Evolutionary conservation across 352 stramenopile genomes (phyloP), one percentile per base, ranked within the genome.

Genomic region (Globisporangium megalacanthum): DNA sequence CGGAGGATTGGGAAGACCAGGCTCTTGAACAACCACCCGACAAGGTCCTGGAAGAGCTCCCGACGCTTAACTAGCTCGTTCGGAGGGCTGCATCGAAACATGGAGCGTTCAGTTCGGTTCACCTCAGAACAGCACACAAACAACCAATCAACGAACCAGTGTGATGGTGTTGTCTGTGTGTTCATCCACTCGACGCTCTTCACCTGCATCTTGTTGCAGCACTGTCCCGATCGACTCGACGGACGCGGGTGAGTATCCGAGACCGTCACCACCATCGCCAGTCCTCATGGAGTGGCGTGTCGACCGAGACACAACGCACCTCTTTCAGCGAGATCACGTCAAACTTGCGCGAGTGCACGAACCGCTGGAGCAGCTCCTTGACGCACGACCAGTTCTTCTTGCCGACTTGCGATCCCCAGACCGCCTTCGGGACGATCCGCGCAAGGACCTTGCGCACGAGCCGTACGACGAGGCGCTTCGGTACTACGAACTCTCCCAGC

Each of bases 1-100:
- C 71, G 73, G 29, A 93, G 47, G 3, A 89, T 37, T 7, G 83
- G 79, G 22, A 85, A 88, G 0, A 88, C 67, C 8, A 93, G 45
- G 2, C 57, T 62, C 8, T 56, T 69, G 13, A 75, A 56, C 1
- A 80, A 20, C 76, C 72, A 89, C 9, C 59, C 54, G 10, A 89
- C 37, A 11, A 90, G 35, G 9, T 75, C 50, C 9, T 62, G 46
- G 6, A 88, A 65, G 0, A 89, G 61, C 44, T 72, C 42, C 6
- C 68, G 68, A 5, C 80, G 68, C 36, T 83, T 83, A 10, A 55
- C 29, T 6, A 68, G 52, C 55, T 92, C 82, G 35, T 82, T 89
- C 41, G 76, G 76, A 47, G 76, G 75, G 20, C 75, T 91, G 54
- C 9, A 45, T 17, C 13, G 4, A 60, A 8, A 46, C 29, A 42